phyloP scores from a whole-genome alignment of 129 eudicot genomes.

The Scalesia atractyloides region DNA sequence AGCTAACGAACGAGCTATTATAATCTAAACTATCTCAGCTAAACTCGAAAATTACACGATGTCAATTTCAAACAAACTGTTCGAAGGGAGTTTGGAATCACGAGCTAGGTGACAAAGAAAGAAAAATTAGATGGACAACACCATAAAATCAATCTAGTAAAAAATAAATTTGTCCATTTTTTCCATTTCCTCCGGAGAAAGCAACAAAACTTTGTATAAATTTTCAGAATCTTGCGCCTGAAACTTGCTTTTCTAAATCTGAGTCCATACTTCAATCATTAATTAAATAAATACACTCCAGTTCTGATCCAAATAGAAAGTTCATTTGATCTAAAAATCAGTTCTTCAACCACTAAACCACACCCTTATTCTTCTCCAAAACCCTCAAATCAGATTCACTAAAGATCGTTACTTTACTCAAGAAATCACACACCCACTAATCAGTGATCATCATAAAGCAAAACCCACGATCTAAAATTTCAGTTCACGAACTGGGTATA shows the following conservation, averaged over 20 bases:
- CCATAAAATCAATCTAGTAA: no score
- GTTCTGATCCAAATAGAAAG: slow-evolving; percentile 17
- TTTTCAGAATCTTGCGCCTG: slow-evolving; percentile 26
- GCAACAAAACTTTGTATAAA: not conserved
- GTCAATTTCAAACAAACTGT: no score
- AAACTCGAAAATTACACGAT: no score
- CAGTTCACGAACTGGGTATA: slow-evolving; percentile 13
- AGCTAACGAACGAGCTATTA: no score
- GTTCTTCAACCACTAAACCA: slow-evolving; percentile 12
- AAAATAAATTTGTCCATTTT: no score
- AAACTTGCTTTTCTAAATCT: slow-evolving; percentile 27
- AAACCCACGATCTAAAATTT: slow-evolving; percentile 17
- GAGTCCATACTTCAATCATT: slow-evolving; percentile 12
- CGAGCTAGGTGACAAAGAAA: no score
- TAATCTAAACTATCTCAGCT: no score
- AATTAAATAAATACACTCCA: not conserved
- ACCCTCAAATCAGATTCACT: slow-evolving; percentile 1
- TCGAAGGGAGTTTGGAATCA: no score
- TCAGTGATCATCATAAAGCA: slow-evolving; percentile 13
- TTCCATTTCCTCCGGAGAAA: no score
- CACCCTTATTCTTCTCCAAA: slow-evolving; percentile 6
- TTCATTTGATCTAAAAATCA: not conserved
- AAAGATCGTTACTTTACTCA: not conserved
- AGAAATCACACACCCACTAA: no score
- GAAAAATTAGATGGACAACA: no score